These are phyloP conservation scores for Laetiporus sulphureus DNA, from an alignment of 1,284 basidiomycete species.

Conservation along the genomic window DNA sequence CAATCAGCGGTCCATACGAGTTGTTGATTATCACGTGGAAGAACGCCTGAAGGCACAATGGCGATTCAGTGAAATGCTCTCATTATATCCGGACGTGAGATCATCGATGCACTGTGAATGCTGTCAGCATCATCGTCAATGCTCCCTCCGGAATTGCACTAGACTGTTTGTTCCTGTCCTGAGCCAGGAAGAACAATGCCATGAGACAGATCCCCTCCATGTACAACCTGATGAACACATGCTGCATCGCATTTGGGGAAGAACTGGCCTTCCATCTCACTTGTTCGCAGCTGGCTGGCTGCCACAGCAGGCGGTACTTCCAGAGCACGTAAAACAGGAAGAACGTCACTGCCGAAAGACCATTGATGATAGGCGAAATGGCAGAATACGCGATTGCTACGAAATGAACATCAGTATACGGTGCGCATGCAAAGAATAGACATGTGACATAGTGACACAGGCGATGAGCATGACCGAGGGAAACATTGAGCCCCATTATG, in stretches of 20 bases:
- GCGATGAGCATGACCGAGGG: conserved; percentile 67
- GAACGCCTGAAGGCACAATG: conserved; percentile 44
- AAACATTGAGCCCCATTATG: conserved; percentile 86
- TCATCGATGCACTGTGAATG: conserved; percentile 58
- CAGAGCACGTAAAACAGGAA: conserved; percentile 80
- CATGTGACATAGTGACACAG: conserved; percentile 64
- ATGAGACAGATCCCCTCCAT: conserved; percentile 78
- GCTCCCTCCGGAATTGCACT: conserved; percentile 68
- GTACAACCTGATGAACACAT: conserved; percentile 91
- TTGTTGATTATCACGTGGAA: conserved; percentile 64
- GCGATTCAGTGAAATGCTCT: neutral
- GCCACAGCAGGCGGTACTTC: conserved; percentile 87
- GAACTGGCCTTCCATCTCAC: conserved; percentile 91
- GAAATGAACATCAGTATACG: conserved; percentile 1
- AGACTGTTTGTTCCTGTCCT: conserved; percentile 41
- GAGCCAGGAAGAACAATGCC: conserved; percentile 85
- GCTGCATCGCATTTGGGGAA: conserved; percentile 93
- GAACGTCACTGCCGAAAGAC: conserved; percentile 81
- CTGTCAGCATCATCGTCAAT: conserved; percentile 80
- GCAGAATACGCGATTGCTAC: conserved; percentile 75
- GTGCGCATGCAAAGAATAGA: neutral
- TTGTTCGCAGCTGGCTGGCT: conserved; percentile 63
- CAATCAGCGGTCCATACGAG: conserved; percentile 61
- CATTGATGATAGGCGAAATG: conserved; percentile 93
- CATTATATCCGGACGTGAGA: neutral